A percentile compares a stretch with the other conserved stretches of the same genome.
Conservation (phyloP, 129 eudicot genomes). For the Mikania micrantha region DNA sequence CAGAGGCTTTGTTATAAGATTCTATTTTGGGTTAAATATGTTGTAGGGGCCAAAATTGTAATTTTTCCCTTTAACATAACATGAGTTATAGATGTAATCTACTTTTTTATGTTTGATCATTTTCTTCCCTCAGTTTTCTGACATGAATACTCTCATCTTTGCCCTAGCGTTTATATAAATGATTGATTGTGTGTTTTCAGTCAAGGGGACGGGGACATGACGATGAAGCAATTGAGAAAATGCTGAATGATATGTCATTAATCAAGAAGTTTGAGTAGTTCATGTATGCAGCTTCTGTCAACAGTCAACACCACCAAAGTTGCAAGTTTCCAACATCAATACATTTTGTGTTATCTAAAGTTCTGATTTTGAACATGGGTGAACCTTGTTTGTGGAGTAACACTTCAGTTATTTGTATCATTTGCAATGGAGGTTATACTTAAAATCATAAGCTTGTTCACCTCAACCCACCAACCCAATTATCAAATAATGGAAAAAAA, state of each 20-base stretch:
- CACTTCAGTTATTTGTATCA: constrained; percentile 1
- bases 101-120: neutral
- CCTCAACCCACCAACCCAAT: neutral
- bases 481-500: neutral
- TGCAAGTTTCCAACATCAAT: neutral
- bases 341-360: neutral
- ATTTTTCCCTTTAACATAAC: no score
- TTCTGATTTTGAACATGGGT: neutral
- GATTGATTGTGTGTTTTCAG: constrained; percentile 35
- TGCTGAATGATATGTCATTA: constrained; percentile 77
- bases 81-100: no score
- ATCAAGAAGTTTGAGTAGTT: constrained; percentile 84
- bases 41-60: no score
- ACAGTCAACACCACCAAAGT: neutral
- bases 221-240: constrained; percentile 87
- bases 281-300: neutral
- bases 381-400: neutral
- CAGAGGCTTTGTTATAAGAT: no score
- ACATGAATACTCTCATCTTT: no score
- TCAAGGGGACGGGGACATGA: constrained; percentile 75
- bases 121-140: neutral
- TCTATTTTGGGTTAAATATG: no score
- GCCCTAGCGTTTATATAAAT: neutral
- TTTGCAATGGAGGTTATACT: constrained; percentile 1
- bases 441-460: neutral